Evolutionary conservation across 2,329 filamentous ascomycete species (phyloP).

Genomic region (Pseudogymnoascus sp.): DNA sequence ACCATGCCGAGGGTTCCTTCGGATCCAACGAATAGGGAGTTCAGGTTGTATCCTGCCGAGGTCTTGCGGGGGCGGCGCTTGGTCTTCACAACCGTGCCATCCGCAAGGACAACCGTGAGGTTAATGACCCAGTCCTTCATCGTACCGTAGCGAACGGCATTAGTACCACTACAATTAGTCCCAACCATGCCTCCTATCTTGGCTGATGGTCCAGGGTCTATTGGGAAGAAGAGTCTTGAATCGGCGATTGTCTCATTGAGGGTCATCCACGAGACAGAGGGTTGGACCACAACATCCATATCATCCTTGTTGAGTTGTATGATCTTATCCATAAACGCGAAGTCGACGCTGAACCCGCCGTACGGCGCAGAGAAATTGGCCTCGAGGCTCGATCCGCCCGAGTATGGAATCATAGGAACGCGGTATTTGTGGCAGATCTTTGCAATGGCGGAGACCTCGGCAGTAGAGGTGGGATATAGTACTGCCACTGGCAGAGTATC

Average conservation of each 20-base stretch:
- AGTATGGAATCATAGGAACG: conserved; percentile 77
- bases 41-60: conserved; percentile 76
- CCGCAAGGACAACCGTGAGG: conserved; percentile 69
- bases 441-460: conserved; percentile 50
- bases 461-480: conserved; percentile 52
- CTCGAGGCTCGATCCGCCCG: conserved; percentile 77
- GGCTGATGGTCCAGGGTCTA: conserved; percentile 65
- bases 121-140: conserved; percentile 89
- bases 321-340: conserved; percentile 77
- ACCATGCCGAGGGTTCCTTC: conserved; percentile 76
- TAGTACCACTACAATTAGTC: conserved; percentile 70
- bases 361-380: conserved; percentile 83
- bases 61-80: conserved; percentile 69
- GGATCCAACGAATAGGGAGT: conserved; percentile 68
- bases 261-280: conserved; percentile 85
- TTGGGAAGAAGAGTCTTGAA: conserved; percentile 78
- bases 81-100: conserved; percentile 73
- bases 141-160: conserved; percentile 71
- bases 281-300: conserved; percentile 89
- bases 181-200: conserved; percentile 80
- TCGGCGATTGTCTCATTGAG: conserved; percentile 65
- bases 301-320: conserved; percentile 73
- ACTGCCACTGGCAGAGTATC: conserved; percentile 54
- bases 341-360: conserved; percentile 84
- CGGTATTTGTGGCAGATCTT: conserved; percentile 68